Base-by-base conservation (phyloP, 345 rosid genomes). In the Melaleuca quinquenervia region DNA sequence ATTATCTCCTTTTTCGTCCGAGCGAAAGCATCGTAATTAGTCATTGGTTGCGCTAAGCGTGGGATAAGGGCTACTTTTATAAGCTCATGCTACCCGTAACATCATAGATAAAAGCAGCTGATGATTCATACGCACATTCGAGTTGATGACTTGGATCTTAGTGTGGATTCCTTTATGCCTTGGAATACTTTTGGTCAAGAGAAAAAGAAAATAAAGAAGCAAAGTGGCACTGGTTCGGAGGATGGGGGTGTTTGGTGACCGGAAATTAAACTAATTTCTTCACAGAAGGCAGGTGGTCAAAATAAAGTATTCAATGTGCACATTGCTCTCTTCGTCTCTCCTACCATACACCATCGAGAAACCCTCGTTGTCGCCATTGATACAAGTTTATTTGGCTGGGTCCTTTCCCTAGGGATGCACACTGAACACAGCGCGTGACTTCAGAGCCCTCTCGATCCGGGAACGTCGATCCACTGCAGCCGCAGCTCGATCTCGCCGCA, bases 401-500 rank as follows among this genome's bases (percentile, higher is more conserved):
- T 32, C 24, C n/a, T 18, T 18, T 5, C 78, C 2, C 78, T 16
- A 18, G 24, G 78, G 8, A 18, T 70, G 12, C 36, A 32, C 48
- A 32, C 78, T 8, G 22, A 70, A 21, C 78, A 32, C 12, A 3
- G 24, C 55, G 8, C 11, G 32, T 5, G 58, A 8, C 24, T 52
- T 55, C 50, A 84, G 82, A 94, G 90, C 56, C 94, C 95, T 87
- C 89, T 93, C 82, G 91, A 90, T 78, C 98, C 98, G 6, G 98
- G 98, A 83, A 96, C 92, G 55, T 93, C 93, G 53, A 94, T 94
- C 98, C 99, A 97, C 52, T 93, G 93, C 52, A 96, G 94, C 87
- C 93, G 96, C 87, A 95, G 91, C 85, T 97, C 97, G 44, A 95
- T 91, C 86, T 97, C 96, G 20, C 99, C 98, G 7, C 96, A 92